A percentile compares a stretch with the other conserved stretches of the same genome.
Evolutionary conservation across 805 yeast genomes (phyloP).

Genomic region (Yarrowia sp.): DNA sequence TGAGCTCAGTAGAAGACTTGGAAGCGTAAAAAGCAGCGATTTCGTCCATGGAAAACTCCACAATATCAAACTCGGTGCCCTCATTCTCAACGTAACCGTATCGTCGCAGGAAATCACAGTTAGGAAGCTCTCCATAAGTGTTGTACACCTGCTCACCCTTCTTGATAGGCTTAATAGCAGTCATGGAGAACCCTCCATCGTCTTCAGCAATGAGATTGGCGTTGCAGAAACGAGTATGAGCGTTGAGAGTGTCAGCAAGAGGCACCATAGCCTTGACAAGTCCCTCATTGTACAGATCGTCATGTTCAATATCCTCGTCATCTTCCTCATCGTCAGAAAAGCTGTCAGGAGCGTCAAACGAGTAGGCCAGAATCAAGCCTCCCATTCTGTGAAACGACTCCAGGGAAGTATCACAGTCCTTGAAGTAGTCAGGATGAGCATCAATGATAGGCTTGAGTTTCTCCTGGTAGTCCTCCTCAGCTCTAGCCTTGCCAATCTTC

Average conservation of each 20-base stretch:
- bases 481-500: constrained; percentile 69
- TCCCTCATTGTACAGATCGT: constrained; percentile 44
- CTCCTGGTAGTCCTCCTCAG: constrained; percentile 56
- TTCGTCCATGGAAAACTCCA: constrained; percentile 57
- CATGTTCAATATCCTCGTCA: constrained; percentile 36
- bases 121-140: constrained; percentile 87
- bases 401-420: constrained; percentile 42
- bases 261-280: constrained; percentile 84
- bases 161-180: constrained; percentile 57
- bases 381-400: constrained; percentile 72
- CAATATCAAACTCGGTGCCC: constrained; percentile 76
- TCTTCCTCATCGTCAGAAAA: constrained; percentile 30
- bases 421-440: constrained; percentile 31
- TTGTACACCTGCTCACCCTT: constrained; percentile 77
- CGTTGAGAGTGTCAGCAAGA: constrained; percentile 84
- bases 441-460: constrained; percentile 47
- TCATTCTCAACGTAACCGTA: constrained; percentile 84
- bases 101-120: constrained; percentile 82
- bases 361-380: constrained; percentile 79
- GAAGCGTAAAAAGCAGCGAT: constrained; percentile 44
- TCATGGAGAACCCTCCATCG: constrained; percentile 59
- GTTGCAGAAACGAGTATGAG: constrained; percentile 74
- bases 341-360: constrained; percentile 59
- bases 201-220: constrained; percentile 59
- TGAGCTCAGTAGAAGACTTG: constrained; percentile 27